These are phyloP conservation scores for Wallemia hederae DNA, from an alignment of 1,284 basidiomycete species.

Conservation along the genomic window DNA sequence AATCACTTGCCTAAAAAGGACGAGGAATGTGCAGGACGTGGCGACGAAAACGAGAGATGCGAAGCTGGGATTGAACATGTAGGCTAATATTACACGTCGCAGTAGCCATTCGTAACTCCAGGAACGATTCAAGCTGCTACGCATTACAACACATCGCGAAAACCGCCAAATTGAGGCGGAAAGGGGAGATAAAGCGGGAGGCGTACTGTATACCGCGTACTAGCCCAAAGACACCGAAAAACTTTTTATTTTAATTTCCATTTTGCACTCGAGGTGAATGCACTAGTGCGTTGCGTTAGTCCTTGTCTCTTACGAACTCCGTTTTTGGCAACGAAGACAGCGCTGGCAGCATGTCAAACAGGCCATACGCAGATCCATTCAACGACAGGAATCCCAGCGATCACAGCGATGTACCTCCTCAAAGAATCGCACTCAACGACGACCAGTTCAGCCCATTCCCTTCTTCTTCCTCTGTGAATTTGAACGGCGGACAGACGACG, in stretches of 20 bases:
- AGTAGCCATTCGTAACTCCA: too few species aligned
- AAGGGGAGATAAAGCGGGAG: too few species aligned
- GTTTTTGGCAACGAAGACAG: background rate
- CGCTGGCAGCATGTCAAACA: background rate
- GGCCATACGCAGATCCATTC: background rate
- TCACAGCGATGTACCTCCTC: background rate
- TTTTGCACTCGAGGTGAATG: too few species aligned
- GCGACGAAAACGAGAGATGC: background rate
- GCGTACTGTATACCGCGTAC: too few species aligned
- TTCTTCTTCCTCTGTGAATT: background rate
- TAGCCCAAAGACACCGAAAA: too few species aligned
- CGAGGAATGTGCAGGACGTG: too few species aligned
- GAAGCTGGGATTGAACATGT: background rate
- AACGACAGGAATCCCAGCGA: background rate
- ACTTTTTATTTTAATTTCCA: too few species aligned
- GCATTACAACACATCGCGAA: too few species aligned
- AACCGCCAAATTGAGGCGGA: too few species aligned
- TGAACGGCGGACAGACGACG: background rate
- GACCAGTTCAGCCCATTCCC: background rate
- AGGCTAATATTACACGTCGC: too few species aligned
- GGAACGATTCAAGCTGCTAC: too few species aligned
- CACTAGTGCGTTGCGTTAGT: background rate
- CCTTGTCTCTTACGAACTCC: background rate
- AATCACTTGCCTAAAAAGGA: too few species aligned
- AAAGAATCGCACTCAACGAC: background rate